Base-by-base conservation (phyloP, 345 rosid species). In the Brassica cretica region DNA sequence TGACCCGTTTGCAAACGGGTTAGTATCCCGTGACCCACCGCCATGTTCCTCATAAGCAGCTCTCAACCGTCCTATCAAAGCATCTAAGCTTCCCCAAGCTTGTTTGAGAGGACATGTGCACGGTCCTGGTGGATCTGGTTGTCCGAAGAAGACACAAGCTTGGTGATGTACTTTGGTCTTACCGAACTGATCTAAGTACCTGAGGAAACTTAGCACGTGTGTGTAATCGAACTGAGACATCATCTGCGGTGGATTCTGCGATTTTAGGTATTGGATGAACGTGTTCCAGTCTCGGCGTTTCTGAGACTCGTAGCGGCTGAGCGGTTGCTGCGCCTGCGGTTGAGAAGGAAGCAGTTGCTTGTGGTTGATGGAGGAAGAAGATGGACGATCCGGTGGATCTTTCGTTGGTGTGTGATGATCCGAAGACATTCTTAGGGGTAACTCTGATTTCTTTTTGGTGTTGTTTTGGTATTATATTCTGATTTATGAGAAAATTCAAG, bases 71-170 rank as follows among this genome's bases (percentile, higher is more conserved):
- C 97, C 97, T 85, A 92, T 92, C 77, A 92, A 89, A 9, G 97
- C 97, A 72, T 92, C 97, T 2, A 92, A 87, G 76, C 97, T 92
- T 8, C 97, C 97, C 97, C 97, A 92, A 51, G 97, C 97, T 86
- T 92, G 97, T 72, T 85, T 89, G 10, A 92, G 90, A 0, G 97
- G 96, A 68, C 96, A 92, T 33, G 89, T 86, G 70, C 97, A 92
- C 0, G 92, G 90, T 14, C 96, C 93, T 0, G 92, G 91, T 15
- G 97, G 97, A 79, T 92, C 96, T 0, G 92, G 93, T 72, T 90
- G 92, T 32, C 97, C 97, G 15, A 87, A 92, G 68, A 86, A 90
- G 56, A 82, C 85, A 73, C 98, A 93, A 14, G 89, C 91, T 77
- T 84, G 90, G 15, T 90, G 77, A 88, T 93, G 98, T 80, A 93